These are phyloP conservation scores for Pyrenochaeta sp. DNA, from an alignment of 2,329 filamentous ascomycete genomes.

Conservation along the genomic window DNA sequence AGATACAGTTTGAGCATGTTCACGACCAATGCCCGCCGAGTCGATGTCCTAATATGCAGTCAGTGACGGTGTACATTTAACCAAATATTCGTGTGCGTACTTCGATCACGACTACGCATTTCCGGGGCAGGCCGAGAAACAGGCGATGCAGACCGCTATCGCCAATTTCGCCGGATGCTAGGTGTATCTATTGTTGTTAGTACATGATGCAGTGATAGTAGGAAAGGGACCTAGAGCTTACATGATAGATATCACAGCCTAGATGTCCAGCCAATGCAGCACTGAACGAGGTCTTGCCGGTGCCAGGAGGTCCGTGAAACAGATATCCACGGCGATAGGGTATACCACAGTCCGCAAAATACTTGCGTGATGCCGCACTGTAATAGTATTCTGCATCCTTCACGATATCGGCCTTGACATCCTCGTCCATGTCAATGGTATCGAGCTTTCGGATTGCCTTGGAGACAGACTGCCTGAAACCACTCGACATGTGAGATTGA, in stretches of 20 bases:
- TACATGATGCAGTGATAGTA: background rate
- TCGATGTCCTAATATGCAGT: slow-evolving; percentile 37
- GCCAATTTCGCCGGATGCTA: slow-evolving; percentile 36
- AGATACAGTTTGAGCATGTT: no score
- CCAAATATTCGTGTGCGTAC: background rate
- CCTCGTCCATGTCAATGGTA: slow-evolving; percentile 42
- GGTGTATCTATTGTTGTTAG: slow-evolving; percentile 32
- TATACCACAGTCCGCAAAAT: slow-evolving; percentile 45
- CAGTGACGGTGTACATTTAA: no score
- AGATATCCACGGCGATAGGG: slow-evolving; percentile 49
- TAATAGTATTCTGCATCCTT: slow-evolving; percentile 49
- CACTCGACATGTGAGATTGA: background rate
- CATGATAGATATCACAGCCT: slow-evolving; percentile 47
- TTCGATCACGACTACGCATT: slow-evolving; percentile 52
- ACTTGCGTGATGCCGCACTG: slow-evolving; percentile 36
- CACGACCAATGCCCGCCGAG: slow-evolving; percentile 40
- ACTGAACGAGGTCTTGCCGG: slow-evolving; percentile 51
- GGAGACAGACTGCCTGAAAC: slow-evolving; percentile 22
- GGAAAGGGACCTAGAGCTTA: background rate
- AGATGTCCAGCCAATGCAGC: slow-evolving; percentile 48
- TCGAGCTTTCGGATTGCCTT: slow-evolving; percentile 38
- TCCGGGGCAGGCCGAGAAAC: slow-evolving; percentile 43
- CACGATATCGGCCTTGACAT: slow-evolving; percentile 37
- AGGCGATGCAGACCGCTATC: slow-evolving; percentile 40
- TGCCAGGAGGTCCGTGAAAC: slow-evolving; percentile 51